Base-by-base conservation (phyloP, 768 basidiomycete species). In the Suillus subluteus region DNA sequence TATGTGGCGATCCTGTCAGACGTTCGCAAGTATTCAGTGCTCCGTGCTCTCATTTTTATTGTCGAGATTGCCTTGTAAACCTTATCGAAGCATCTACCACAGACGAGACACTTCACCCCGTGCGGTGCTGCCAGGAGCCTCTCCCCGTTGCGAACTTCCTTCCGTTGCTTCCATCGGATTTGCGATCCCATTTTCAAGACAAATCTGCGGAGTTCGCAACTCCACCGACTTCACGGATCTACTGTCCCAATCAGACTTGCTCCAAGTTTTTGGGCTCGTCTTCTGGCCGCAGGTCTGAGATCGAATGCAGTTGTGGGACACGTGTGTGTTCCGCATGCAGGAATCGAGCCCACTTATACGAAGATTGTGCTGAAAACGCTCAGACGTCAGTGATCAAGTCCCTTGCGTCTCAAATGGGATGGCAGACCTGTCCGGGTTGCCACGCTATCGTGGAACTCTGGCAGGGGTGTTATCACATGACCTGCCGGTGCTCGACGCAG, bases 351-450 rank as follows among this genome's bases (percentile, higher is more conserved):
- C 88, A 90, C 71, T 73, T 74, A 0, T 70, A 70, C 7, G 71
- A 78, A 48, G 69, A 69, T 2, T 89, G 88, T 56, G 68, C 67
- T 1, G 83, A 82, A 26, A 85, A 85, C 69, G 74, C 74, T 2
- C 80, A 80, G 0, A 76, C 80, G 3, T 69, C 82, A 4, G 80
- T 81, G 55, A 73, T 89, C 6, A 79, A 74, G 26, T 81, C 77
- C 4, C 80, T 88, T 3, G 88, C 87, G 0, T 70, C 70, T 2
- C 68, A 78, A 40, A 67, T 83, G 58, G 77, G 78, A 13, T 90
- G 87, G 88, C 86, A 89, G 69, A 89, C 86, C 0, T 91, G 89
- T 71, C 88, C 88, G 0, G 80, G 81, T 6, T 91, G 89, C 70
- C 70, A 79, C 6, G 76, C 81, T 18, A 79, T 90, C 58, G 81